phyloP scores from a whole-genome alignment of 1,284 basidiomycete species.

The Rhodotorula glutinis region DNA sequence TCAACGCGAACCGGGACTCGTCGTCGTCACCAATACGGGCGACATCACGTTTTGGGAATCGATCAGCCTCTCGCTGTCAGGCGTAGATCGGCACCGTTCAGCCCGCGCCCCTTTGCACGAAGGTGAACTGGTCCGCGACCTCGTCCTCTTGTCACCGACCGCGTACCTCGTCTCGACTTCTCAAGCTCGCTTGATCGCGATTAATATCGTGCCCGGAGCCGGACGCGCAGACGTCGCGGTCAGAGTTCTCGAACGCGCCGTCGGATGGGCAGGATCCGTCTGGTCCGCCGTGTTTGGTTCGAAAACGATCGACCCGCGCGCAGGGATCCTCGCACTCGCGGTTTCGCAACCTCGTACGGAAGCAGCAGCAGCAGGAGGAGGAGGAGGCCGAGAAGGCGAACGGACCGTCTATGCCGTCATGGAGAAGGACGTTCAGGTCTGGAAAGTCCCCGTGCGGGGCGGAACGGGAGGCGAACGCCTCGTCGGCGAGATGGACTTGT shows the following conservation, averaged over 20 bases:
- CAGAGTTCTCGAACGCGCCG: constrained; percentile 45
- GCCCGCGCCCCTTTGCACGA: constrained; percentile 43
- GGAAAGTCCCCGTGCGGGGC: constrained; percentile 22
- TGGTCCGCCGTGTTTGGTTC: constrained; percentile 37
- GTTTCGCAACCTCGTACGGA: background rate
- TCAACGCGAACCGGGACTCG: constrained; percentile 50
- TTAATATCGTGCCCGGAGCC: constrained; percentile 45
- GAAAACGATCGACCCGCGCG: constrained; percentile 36
- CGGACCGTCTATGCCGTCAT: constrained; percentile 34
- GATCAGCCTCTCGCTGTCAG: constrained; percentile 49
- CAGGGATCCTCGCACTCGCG: constrained; percentile 38
- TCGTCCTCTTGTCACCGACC: constrained; percentile 41
- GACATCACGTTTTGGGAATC: constrained; percentile 51
- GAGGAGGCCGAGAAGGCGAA: constrained; percentile 16
- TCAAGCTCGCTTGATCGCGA: constrained; percentile 46
- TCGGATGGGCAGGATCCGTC: constrained; percentile 42
- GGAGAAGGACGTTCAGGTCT: constrained; percentile 39
- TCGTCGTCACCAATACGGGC: constrained; percentile 48
- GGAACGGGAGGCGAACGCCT: constrained; percentile 30
- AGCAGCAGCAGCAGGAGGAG: no score
- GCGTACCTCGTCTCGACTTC: constrained; percentile 47
- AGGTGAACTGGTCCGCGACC: constrained; percentile 47
- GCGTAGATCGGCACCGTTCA: constrained; percentile 39
- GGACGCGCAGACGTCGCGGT: constrained; percentile 45
- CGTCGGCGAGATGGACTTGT: constrained; percentile 38